Evolutionary conservation across 257 asterid genomes (phyloP), one percentile per base, ranked within the genome.

Genomic region (Capsicum baccatum): DNA sequence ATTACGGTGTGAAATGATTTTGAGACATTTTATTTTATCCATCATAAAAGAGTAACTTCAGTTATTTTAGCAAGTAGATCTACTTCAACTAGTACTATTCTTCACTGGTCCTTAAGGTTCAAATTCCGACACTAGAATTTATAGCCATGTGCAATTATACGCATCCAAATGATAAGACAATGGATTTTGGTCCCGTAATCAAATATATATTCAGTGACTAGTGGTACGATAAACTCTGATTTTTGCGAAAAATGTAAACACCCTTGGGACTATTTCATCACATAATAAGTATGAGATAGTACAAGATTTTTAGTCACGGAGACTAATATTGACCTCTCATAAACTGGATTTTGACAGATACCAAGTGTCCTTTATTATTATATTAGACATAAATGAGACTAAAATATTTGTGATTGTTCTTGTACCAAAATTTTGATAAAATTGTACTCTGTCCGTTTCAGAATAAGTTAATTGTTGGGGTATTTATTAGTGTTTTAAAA

Each of bases 111-210:
- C 81, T 48, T 13, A 54, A 47, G 1, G 0, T 52, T 76, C 48
- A 26, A 52, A 52, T 21, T 4, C 48, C 63, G 81, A 76, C 81
- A 76, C 81, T 13, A 21, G 5, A 76, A 47, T 76, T 52, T 76
- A 74, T 52, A 76, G 62, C 26, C 81, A 76, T 52, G 81, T 76
- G 81, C 44, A 39, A 39, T 39, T 39, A 4, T 39, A 4, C 37
- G 17, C 54, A 9, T n/a, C 81, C 67, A 35, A 83, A 37, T 50
- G 60, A 62, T 47, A 82, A 47, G 76, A 82, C 76, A 81, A 81
- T 39, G 37, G 57, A 57, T 60, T 85, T 85, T 87, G 83, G 78
- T 84, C 86, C 90, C 35, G 2, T 44, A 70, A 83, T 55, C 6
- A 70, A 57, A 33, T 8, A 13, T 12, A 33, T n/a, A 6, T 10